Percentiles rank a stretch among this genome's conserved stretches.
Evolutionary conservation across 805 yeast genomes (phyloP).

Genomic region (Saccharomycopsis fibuligera): DNA sequence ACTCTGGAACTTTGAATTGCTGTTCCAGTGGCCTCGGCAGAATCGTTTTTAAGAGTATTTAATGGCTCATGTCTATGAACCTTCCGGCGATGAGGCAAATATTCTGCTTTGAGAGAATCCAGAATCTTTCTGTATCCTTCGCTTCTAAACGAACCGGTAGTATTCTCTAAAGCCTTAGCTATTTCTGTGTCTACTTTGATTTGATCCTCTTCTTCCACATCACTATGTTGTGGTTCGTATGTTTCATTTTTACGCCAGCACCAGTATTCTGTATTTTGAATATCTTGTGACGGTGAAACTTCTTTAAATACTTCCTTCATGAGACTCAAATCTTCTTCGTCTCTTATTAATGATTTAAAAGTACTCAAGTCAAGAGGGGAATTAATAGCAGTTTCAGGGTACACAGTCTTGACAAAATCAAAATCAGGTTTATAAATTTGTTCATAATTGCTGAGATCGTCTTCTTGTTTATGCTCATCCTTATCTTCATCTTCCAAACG

Average conservation of each 20-base stretch:
- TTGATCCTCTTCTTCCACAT: constrained; percentile 28
- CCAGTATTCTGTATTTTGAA: constrained; percentile 25
- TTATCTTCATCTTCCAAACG: constrained; percentile 3
- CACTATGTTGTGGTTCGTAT: constrained; percentile 25
- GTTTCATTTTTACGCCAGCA: constrained; percentile 25
- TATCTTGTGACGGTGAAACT: constrained; percentile 26
- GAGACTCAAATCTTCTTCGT: constrained; percentile 64
- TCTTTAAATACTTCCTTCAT: constrained; percentile 40
- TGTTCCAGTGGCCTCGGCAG: constrained; percentile 3
- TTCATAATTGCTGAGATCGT: constrained; percentile 28
- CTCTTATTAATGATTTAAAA: constrained; percentile 53
- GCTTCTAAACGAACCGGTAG: constrained; percentile 59
- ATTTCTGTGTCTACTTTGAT: background rate
- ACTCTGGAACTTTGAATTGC: constrained; percentile 67
- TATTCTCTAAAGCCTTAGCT: constrained; percentile 31
- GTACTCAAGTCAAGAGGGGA: constrained; percentile 37
- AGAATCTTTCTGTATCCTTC: constrained; percentile 69
- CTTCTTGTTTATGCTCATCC: constrained; percentile 15
- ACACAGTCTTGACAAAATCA: constrained; percentile 50
- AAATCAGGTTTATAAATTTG: constrained; percentile 43
- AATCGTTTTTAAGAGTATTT: constrained; percentile 42
- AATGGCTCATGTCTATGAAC: constrained; percentile 54
- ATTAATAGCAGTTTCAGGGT: constrained; percentile 30
- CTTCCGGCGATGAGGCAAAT: constrained; percentile 75
- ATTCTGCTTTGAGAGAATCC: constrained; percentile 66